Evolutionary conservation across 2,329 filamentous ascomycete genomes (phyloP).

Genomic region (Elsinoe ampelina): DNA sequence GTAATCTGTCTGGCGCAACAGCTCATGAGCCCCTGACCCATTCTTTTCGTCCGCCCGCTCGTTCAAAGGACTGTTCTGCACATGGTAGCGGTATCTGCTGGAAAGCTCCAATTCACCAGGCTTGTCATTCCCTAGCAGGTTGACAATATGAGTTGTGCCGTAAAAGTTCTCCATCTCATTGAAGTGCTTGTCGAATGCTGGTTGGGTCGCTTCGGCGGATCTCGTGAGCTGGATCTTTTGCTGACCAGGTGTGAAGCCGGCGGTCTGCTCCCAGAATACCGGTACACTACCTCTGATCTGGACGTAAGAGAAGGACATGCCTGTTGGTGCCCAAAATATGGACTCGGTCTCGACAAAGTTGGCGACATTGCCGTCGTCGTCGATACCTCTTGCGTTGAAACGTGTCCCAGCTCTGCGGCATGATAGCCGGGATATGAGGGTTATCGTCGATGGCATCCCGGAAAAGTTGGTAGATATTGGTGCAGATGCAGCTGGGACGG

Average conservation of each 20-base stretch:
- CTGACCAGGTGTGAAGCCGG: slow-evolving; percentile 78
- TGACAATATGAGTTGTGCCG: slow-evolving; percentile 84
- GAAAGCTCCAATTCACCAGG: slow-evolving; percentile 78
- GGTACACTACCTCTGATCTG: slow-evolving; percentile 90
- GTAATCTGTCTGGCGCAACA: slow-evolving; percentile 76
- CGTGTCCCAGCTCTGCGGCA: slow-evolving; percentile 85
- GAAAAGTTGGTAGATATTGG: slow-evolving; percentile 57
- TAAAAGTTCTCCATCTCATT: slow-evolving; percentile 77
- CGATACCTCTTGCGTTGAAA: slow-evolving; percentile 95
- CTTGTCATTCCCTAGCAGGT: slow-evolving; percentile 85
- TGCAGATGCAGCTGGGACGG: slow-evolving; percentile 66
- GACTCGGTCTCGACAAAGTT: slow-evolving; percentile 99
- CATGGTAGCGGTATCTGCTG: slow-evolving; percentile 66
- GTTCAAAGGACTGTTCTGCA: slow-evolving; percentile 64
- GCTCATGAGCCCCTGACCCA: slow-evolving; percentile 51
- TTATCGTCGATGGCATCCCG: slow-evolving; percentile 73
- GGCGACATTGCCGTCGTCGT: slow-evolving; percentile 93
- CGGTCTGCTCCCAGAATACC: slow-evolving; percentile 91
- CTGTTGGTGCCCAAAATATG: slow-evolving; percentile 72
- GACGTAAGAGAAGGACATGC: slow-evolving; percentile 80
- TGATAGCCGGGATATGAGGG: slow-evolving; percentile 83
- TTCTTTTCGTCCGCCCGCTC: slow-evolving; percentile 31
- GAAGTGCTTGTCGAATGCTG: slow-evolving; percentile 93
- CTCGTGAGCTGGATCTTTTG: slow-evolving; percentile 90
- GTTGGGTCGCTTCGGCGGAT: slow-evolving; percentile 82